A percentile compares a stretch with the other conserved stretches of the same genome.
These are phyloP conservation scores for Chrysoporthe cubensis DNA, from an alignment of 2,329 filamentous ascomycete genomes.

Conservation along the genomic window DNA sequence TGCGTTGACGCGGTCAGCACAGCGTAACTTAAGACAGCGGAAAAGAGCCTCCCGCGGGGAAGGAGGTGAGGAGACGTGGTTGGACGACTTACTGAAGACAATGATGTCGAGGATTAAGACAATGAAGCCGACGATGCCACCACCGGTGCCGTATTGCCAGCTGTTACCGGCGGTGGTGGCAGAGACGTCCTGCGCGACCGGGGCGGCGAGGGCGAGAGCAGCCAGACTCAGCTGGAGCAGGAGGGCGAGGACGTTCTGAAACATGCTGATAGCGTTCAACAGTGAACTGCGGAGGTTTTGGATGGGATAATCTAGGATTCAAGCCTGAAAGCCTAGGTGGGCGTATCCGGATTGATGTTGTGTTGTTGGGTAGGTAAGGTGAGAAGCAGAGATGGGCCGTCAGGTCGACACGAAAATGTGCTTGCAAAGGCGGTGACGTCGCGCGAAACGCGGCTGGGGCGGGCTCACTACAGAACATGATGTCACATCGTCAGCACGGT, in stretches of 20 bases:
- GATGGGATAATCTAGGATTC: too few relatives aligned
- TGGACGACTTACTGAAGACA: constrained; percentile 57
- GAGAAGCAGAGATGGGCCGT: not conserved
- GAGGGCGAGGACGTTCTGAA: constrained; percentile 42
- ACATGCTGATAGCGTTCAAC: constrained; percentile 32
- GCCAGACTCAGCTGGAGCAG: constrained; percentile 59
- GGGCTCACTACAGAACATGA: constrained; percentile 14
- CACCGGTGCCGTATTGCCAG: constrained; percentile 64
- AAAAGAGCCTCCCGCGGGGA: not conserved
- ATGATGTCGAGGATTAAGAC: constrained; percentile 65
- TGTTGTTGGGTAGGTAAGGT: not conserved
- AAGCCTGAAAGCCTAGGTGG: not conserved
- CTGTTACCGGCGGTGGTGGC: constrained; percentile 45
- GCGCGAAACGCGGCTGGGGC: constrained; percentile 10
- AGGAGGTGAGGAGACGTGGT: too few relatives aligned
- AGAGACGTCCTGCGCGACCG: constrained; percentile 43
- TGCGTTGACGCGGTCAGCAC: constrained; percentile 37
- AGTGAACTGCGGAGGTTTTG: not conserved
- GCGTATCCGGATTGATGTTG: not conserved
- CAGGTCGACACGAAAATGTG: not conserved
- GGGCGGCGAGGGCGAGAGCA: constrained; percentile 53
- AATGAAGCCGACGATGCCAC: constrained; percentile 64
- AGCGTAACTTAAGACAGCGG: not conserved
- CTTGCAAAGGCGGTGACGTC: constrained; percentile 10
- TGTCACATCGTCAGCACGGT: constrained; percentile 24